phyloP scores from a whole-genome alignment of 768 basidiomycete genomes.

The Tulasnella calospora region DNA sequence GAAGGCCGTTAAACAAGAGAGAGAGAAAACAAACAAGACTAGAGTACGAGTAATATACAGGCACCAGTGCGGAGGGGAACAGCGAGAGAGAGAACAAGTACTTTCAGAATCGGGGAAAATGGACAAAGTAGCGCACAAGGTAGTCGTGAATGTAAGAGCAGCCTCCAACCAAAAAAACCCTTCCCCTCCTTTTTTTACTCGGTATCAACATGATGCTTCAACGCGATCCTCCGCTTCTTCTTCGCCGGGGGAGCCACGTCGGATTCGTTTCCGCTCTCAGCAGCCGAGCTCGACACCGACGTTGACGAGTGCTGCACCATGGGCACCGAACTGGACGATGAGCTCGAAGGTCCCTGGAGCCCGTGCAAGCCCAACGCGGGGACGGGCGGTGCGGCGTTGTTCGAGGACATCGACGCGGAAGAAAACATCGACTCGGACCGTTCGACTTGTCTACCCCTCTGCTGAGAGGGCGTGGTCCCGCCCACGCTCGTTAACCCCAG shows the following conservation, averaged over 20 bases:
- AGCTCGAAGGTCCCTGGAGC: not conserved
- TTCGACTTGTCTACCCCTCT: not conserved
- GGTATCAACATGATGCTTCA: constrained; percentile 35
- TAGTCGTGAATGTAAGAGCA: too few species aligned
- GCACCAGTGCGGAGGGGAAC: not conserved
- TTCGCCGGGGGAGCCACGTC: constrained; percentile 58
- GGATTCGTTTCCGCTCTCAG: constrained; percentile 26
- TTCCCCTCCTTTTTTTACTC: not conserved
- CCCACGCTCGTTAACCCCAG: not conserved
- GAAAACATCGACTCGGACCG: not conserved
- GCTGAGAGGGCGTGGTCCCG: not conserved
- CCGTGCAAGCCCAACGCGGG: constrained; percentile 18
- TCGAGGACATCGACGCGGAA: not conserved
- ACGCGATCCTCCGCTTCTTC: constrained; percentile 77
- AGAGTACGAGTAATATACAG: constrained; percentile 4
- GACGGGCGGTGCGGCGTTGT: not conserved
- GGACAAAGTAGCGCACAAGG: too few species aligned
- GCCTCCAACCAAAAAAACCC: too few species aligned
- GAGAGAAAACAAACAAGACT: not conserved
- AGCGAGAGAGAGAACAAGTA: not conserved
- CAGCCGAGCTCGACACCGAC: not conserved
- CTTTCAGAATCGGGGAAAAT: too few species aligned
- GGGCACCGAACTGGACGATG: not conserved
- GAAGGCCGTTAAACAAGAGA: not conserved
- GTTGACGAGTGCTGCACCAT: not conserved